These are phyloP conservation scores for Rubus idaeus DNA, from an alignment of 306 rosid genomes.

Conservation along the genomic window DNA sequence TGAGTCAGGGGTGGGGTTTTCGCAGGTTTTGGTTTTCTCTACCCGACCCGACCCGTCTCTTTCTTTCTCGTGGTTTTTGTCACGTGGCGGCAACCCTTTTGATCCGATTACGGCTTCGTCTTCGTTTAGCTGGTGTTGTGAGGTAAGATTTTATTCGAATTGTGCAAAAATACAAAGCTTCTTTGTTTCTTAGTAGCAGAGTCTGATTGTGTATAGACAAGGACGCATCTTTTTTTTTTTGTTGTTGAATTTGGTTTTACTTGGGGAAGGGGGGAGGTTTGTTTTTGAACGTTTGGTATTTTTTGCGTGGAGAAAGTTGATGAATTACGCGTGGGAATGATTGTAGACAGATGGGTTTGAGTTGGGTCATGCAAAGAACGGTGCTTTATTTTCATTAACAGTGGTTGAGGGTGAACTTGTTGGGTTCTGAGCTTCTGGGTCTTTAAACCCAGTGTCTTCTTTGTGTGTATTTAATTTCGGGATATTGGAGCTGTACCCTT, in stretches of 20 bases:
- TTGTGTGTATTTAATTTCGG: constrained; percentile 18
- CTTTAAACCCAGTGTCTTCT: constrained; percentile 23
- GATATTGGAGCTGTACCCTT: constrained; percentile 14
- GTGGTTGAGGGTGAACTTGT: constrained; percentile 22
- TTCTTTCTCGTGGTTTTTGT: constrained; percentile 1
- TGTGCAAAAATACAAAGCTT: background rate
- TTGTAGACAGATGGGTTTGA: constrained; percentile 31
- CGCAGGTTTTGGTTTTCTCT: background rate
- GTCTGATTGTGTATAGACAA: constrained; percentile 23
- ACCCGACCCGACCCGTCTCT: background rate
- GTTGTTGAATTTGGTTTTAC: background rate
- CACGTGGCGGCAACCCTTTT: background rate
- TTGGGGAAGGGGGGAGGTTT: constrained; percentile 10
- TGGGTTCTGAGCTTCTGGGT: constrained; percentile 31
- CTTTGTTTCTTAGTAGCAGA: constrained; percentile 16
- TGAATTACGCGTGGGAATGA: constrained; percentile 27
- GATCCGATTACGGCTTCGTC: constrained; percentile 31
- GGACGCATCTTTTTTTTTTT: constrained; percentile 1
- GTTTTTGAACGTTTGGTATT: constrained; percentile 25
- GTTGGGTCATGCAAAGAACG: constrained; percentile 32
- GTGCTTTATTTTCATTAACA: constrained; percentile 22
- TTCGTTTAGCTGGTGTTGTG: constrained; percentile 18
- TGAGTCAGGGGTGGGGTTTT: background rate
- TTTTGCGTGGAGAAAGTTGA: constrained; percentile 26
- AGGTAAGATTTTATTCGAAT: constrained; percentile 35